Evolutionary conservation across 257 asterid genomes (phyloP).

Genomic region (Apocynum venetum): DNA sequence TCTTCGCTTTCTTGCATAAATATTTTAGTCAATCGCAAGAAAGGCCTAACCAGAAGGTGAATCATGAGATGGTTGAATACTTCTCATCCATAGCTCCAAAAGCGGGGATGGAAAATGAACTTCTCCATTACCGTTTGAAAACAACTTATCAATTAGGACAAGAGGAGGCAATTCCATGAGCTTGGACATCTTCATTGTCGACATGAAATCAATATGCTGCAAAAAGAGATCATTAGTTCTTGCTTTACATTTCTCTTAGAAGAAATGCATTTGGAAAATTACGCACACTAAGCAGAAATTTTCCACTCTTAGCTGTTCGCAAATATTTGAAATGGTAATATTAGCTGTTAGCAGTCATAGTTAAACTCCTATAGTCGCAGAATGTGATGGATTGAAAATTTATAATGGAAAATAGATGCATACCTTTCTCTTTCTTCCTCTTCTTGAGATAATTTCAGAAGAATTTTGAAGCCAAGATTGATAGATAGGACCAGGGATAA

Average conservation of each 20-base stretch:
- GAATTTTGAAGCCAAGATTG: constrained; percentile 76
- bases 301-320: constrained; percentile 9
- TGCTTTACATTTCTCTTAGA: neutral
- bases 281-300: constrained; percentile 1
- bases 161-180: constrained; percentile 73
- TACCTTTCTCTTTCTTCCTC: constrained; percentile 59
- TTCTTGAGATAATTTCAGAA: constrained; percentile 49
- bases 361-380: neutral
- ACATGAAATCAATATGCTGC: constrained; percentile 42
- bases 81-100: constrained; percentile 54
- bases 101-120: constrained; percentile 67
- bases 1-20: neutral
- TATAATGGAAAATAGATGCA: constrained; percentile 4
- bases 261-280: neutral
- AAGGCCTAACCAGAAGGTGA: constrained; percentile 75
- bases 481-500: constrained; percentile 71
- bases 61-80: constrained; percentile 59
- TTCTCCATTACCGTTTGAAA: constrained; percentile 31
- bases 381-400: neutral
- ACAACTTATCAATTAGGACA: constrained; percentile 50
- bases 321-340: neutral
- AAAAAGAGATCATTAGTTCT: constrained; percentile 18
- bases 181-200: constrained; percentile 48
- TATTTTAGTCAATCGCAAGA: constrained; percentile 2
- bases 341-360: neutral